phyloP scores from a whole-genome alignment of 257 asterid species.

The Jasminum sambac region DNA sequence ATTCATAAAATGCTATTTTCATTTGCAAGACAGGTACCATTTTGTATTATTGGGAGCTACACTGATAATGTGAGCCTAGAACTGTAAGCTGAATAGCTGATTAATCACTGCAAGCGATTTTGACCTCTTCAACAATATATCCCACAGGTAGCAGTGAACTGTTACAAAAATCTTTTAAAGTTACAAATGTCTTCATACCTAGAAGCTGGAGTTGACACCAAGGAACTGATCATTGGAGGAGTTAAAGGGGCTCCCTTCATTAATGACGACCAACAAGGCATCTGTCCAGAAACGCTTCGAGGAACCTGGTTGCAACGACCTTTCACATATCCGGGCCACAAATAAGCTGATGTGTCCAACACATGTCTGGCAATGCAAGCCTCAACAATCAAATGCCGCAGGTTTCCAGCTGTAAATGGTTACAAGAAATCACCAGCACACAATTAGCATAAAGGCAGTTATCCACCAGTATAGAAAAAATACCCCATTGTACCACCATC shows the following conservation, averaged over 20 bases:
- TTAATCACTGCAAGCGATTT: background rate
- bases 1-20: slow-evolving; percentile 19
- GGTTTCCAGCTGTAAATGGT: slow-evolving; percentile 71
- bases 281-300: slow-evolving; percentile 68
- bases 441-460: slow-evolving; percentile 12
- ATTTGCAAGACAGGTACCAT: slow-evolving; percentile 18
- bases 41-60: background rate
- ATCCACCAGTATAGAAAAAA: slow-evolving; percentile 2
- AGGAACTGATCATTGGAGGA: slow-evolving; percentile 67
- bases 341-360: slow-evolving; percentile 87
- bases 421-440: slow-evolving; percentile 18
- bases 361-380: slow-evolving; percentile 95
- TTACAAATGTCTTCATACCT: slow-evolving; percentile 55
- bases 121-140: slow-evolving; percentile 13
- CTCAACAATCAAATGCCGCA: slow-evolving; percentile 89
- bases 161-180: slow-evolving; percentile 6
- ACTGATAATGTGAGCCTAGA: slow-evolving; percentile 14
- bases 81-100: background rate
- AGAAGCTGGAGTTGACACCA: slow-evolving; percentile 91
- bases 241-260: slow-evolving; percentile 81
- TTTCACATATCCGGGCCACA: slow-evolving; percentile 96
- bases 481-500: background rate
- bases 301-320: slow-evolving; percentile 79
- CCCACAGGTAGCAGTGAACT: slow-evolving; percentile 12
- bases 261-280: slow-evolving; percentile 87